These are phyloP conservation scores for Aureobasidium zeae DNA, from an alignment of 2,329 filamentous ascomycete species.

Conservation along the genomic window DNA sequence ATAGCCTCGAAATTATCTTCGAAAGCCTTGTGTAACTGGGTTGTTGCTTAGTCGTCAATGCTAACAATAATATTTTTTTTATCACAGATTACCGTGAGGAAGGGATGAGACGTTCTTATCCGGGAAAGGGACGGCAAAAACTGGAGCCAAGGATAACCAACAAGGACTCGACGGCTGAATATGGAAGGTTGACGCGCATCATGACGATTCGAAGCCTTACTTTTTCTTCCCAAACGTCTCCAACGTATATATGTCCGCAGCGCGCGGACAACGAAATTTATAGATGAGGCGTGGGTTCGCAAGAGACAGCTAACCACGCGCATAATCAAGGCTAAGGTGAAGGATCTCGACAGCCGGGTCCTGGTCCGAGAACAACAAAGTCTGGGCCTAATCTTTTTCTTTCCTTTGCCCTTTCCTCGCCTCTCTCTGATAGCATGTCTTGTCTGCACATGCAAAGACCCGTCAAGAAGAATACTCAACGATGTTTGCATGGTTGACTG, in stretches of 20 bases:
- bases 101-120: no score
- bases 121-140: neutral
- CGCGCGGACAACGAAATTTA: slow-evolving; percentile 1
- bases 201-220: slow-evolving; percentile 12
- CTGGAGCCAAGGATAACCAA: slow-evolving; percentile 1
- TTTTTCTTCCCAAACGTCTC: neutral
- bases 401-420: neutral
- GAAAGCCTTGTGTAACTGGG: no score
- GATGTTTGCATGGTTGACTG: slow-evolving; percentile 29
- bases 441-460: neutral
- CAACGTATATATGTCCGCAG: neutral
- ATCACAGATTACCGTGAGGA: no score
- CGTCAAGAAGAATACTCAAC: neutral
- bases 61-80: no score
- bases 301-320: slow-evolving; percentile 3
- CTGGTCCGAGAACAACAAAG: no score
- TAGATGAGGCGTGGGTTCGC: slow-evolving; percentile 3
- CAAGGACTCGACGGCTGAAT: slow-evolving; percentile 4
- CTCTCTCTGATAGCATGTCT: slow-evolving; percentile 8
- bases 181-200: slow-evolving; percentile 4
- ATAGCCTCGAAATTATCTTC: no score
- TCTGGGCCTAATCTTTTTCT: no score
- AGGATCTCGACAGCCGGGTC: no score
- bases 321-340: slow-evolving; percentile 11
- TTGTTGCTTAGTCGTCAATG: no score